Conservation (phyloP, 345 rosid genomes). For the Syzygium oleosum region DNA sequence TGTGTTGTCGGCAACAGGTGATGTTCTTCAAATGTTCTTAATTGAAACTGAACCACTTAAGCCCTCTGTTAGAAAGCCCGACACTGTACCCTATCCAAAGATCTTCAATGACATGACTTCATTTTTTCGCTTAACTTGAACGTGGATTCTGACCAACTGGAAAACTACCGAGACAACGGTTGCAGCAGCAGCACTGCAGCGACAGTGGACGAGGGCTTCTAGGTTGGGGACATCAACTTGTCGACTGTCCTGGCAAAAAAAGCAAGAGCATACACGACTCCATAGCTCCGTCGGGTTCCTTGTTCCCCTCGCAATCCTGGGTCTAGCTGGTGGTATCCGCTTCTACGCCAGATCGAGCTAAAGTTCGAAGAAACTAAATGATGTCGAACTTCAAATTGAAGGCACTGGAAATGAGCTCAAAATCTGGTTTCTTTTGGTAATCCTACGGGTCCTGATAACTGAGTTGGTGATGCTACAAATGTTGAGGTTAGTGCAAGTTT, state of each 20-base stretch:
- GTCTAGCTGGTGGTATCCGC: conserved; percentile 58
- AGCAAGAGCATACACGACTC: conserved; percentile 34
- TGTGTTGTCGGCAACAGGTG: conserved; percentile 41
- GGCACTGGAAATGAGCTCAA: neutral
- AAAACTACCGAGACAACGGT: conserved; percentile 67
- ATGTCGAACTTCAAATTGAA: neutral
- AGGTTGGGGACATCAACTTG: conserved; percentile 48
- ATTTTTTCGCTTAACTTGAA: conserved; percentile 11
- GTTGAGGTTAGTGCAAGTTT: neutral
- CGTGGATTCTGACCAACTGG: conserved; percentile 55
- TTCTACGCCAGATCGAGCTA: conserved; percentile 47
- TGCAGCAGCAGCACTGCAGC: conserved; percentile 53
- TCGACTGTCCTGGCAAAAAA: conserved; percentile 45
- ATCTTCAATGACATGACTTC: neutral
- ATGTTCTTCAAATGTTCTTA: neutral
- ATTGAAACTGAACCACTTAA: neutral
- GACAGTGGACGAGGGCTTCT: conserved; percentile 48
- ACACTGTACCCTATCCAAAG: neutral
- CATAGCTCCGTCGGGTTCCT: conserved; percentile 66
- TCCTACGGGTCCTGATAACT: neutral
- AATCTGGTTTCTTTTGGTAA: neutral
- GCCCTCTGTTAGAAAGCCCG: neutral
- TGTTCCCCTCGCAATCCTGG: conserved; percentile 67
- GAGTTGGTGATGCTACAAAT: neutral
- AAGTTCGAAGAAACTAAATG: neutral